Evolutionary conservation across 179 eudicot genomes (phyloP), one percentile per base, ranked within the genome.

Genomic region (Actinidia chinensis): DNA sequence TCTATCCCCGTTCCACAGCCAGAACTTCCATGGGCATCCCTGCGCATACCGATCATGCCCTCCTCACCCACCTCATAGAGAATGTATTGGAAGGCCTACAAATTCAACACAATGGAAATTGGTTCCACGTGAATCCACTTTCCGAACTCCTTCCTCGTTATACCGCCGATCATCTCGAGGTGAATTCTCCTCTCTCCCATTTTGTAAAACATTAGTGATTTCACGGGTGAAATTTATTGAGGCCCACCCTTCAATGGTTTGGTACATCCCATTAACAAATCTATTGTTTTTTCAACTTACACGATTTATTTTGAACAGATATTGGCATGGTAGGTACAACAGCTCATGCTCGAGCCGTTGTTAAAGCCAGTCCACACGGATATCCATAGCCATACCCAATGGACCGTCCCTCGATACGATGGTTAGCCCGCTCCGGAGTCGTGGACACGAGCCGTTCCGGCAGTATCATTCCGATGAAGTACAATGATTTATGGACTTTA

Each of bases 1-100:
- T 79, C 18, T 89, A 91, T 70, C 95, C 92, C 87, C 83, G 3
- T 89, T 73, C 95, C 91, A 0, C 86, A 89, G 71, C 90, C 92
- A 14, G 83, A 90, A 4, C 78, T 78, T 5, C 90, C 91, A 48
- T 89, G 18, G 90, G 92, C 22, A n/a, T 90, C 65, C 88, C 86
- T 0, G 87, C 92, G 1, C 92, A 91, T 67, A 80, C 92, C 0
- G 91, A 89, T 44, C 91, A 87, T 42, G 90, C 88, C 43, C 84
- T 91, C 42, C 44, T 91, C 3, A 87, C 89, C 20, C 56, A 89
- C 8, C 80, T 89, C 42, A 83, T 79, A 22, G 73, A 91, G 51
- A 91, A 88, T 28, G 79, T 56, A 18, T 76, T 85, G 1, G 87
- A 80, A 1, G 95, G 92, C 42, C 79, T 91, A 2, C 87, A 91